Percentiles rank a stretch among this genome's conserved stretches.
These are phyloP conservation scores for Mycena haematopus DNA, from an alignment of 768 basidiomycete genomes.

Conservation along the genomic window DNA sequence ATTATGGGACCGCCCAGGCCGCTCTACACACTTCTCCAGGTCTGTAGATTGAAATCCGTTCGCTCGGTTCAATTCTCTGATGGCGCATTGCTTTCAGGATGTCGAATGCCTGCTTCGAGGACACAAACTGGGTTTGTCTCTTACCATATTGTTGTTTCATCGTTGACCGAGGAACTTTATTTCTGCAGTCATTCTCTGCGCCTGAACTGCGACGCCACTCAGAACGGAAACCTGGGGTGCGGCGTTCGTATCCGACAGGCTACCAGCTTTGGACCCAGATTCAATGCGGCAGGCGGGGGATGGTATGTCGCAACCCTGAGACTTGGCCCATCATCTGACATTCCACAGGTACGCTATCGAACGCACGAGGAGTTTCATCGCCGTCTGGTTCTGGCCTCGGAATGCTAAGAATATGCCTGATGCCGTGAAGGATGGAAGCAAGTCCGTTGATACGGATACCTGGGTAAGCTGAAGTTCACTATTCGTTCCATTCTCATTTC, in stretches of 20 bases:
- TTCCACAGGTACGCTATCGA: constrained; percentile 65
- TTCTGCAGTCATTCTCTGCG: constrained; percentile 32
- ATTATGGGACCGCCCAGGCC: constrained; percentile 47
- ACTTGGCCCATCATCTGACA: neutral
- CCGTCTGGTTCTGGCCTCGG: constrained; percentile 78
- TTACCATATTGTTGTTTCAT: neutral
- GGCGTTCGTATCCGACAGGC: constrained; percentile 45
- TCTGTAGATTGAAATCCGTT: constrained; percentile 24
- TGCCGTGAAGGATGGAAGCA: constrained; percentile 50
- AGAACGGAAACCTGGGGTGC: constrained; percentile 58
- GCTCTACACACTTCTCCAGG: constrained; percentile 52
- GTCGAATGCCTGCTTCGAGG: constrained; percentile 51
- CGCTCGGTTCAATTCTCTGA: neutral
- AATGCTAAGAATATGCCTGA: constrained; percentile 51
- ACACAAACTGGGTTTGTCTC: constrained; percentile 51
- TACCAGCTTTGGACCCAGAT: constrained; percentile 60
- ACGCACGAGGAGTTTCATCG: constrained; percentile 59
- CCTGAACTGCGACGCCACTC: constrained; percentile 22
- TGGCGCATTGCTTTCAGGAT: constrained; percentile 40
- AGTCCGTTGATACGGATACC: constrained; percentile 49
- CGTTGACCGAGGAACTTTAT: neutral
- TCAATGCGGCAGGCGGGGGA: constrained; percentile 65
- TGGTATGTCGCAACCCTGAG: constrained; percentile 47
- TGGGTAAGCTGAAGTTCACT: constrained; percentile 52
- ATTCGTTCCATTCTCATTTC: neutral